These are phyloP conservation scores for Paraphoma sp. DNA, from an alignment of 2,329 filamentous ascomycete species.

Conservation along the genomic window DNA sequence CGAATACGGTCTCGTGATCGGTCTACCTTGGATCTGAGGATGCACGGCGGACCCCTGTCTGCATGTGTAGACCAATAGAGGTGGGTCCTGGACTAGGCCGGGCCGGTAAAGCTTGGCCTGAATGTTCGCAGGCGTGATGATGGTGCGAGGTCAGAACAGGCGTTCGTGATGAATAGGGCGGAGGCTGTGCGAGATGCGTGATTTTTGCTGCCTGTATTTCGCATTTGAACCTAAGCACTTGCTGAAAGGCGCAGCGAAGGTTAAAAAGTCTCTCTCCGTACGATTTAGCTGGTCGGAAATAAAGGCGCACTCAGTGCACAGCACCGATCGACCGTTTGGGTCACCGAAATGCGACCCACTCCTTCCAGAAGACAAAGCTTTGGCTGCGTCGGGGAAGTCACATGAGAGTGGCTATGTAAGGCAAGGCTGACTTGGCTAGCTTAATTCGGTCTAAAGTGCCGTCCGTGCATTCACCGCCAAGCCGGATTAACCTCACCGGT, in stretches of 20 bases:
- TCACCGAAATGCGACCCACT: conserved; percentile 6
- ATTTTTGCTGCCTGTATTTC: neutral
- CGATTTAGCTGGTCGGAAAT: neutral
- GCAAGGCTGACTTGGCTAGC: conserved; percentile 24
- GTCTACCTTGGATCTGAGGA: conserved; percentile 5
- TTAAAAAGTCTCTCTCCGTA: neutral
- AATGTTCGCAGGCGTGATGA: neutral
- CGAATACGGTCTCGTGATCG: conserved; percentile 12
- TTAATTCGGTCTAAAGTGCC: neutral
- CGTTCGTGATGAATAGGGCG: neutral
- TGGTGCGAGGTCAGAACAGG: conserved; percentile 1
- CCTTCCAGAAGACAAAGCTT: conserved; percentile 8
- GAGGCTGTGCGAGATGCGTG: neutral
- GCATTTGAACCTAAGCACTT: neutral
- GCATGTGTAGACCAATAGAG: conserved; percentile 11
- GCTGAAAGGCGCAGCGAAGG: neutral
- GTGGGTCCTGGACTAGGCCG: conserved; percentile 2
- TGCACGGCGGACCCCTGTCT: neutral
- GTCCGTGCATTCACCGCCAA: conserved; percentile 8
- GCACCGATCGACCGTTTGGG: neutral
- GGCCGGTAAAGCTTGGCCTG: conserved; percentile 17
- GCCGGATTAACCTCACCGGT: conserved; percentile 7
- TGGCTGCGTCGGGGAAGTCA: conserved; percentile 1
- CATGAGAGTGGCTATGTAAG: conserved; percentile 10
- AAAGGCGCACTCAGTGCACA: neutral